Evolutionary conservation across 2,329 filamentous ascomycete genomes (phyloP).

Genomic region (Neopestalotiopsis sp.): DNA sequence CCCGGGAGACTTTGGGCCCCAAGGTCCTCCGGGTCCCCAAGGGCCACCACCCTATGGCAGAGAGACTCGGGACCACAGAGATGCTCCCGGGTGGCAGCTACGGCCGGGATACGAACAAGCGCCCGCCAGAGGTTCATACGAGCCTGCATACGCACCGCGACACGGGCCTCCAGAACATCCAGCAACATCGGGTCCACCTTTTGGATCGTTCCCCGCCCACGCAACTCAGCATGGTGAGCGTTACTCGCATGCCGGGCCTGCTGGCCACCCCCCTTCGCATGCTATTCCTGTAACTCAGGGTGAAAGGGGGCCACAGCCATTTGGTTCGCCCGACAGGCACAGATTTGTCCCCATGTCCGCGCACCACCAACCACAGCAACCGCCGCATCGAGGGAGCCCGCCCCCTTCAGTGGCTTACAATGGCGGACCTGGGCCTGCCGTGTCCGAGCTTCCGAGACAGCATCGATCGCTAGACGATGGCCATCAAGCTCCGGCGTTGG

Average conservation of each 20-base stretch:
- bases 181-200: slow-evolving; percentile 45
- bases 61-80: slow-evolving; percentile 23
- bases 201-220: slow-evolving; percentile 42
- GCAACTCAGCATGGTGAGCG: slow-evolving; percentile 44
- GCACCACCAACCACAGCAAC: slow-evolving; percentile 38
- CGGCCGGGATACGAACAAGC: slow-evolving; percentile 46
- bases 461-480: slow-evolving; percentile 53
- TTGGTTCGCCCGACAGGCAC: slow-evolving; percentile 57
- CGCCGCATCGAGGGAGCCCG: slow-evolving; percentile 46
- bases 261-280: slow-evolving; percentile 37
- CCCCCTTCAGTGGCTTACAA: slow-evolving; percentile 57
- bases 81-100: slow-evolving; percentile 39
- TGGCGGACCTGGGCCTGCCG: slow-evolving; percentile 44
- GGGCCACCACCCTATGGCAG: slow-evolving; percentile 46
- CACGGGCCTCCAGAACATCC: slow-evolving; percentile 53
- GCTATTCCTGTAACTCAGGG: slow-evolving; percentile 33
- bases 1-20: slow-evolving; percentile 51
- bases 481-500: slow-evolving; percentile 50
- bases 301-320: slow-evolving; percentile 39
- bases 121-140: slow-evolving; percentile 44
- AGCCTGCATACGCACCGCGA: slow-evolving; percentile 42
- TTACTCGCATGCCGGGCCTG: slow-evolving; percentile 41
- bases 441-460: slow-evolving; percentile 48
- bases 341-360: slow-evolving; percentile 45
- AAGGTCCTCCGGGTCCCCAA: slow-evolving; percentile 32